These are phyloP conservation scores for Rhodotorula sp. DNA, from an alignment of 1,284 basidiomycete species.

Conservation along the genomic window DNA sequence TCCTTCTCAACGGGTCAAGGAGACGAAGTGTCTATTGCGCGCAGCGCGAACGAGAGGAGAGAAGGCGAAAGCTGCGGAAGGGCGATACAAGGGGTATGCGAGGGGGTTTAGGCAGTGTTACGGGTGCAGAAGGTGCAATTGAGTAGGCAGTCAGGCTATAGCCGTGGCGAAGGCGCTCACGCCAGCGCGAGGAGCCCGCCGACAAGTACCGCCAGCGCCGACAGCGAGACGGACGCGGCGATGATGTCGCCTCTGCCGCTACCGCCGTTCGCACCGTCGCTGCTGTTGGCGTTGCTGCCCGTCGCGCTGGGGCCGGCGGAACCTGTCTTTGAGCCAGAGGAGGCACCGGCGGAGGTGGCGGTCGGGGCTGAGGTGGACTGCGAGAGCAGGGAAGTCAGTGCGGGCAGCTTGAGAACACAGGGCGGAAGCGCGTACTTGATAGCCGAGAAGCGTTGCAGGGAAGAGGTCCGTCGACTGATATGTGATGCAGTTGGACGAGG, in stretches of 20 bases:
- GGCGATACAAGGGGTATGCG: too few relatives aligned
- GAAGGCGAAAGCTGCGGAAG: too few relatives aligned
- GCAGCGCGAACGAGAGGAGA: too few relatives aligned
- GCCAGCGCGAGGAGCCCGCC: constrained; percentile 10
- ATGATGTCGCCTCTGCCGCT: not conserved
- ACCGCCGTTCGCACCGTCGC: not conserved
- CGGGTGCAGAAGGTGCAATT: too few relatives aligned
- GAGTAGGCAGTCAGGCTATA: too few relatives aligned
- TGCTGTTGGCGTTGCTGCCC: not conserved
- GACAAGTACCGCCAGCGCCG: not conserved
- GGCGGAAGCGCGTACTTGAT: constrained; percentile 8
- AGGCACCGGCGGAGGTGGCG: not conserved
- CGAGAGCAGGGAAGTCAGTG: too few relatives aligned
- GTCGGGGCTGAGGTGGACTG: constrained; percentile 7
- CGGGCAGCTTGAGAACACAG: not conserved
- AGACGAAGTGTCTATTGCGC: too few relatives aligned
- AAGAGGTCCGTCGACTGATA: constrained; percentile 62
- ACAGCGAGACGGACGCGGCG: constrained; percentile 3
- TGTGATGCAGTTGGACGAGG: constrained; percentile 65
- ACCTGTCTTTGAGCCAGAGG: not conserved
- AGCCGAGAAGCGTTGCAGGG: constrained; percentile 44
- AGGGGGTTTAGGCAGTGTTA: too few relatives aligned
- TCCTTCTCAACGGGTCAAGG: too few relatives aligned
- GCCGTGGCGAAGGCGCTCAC: not conserved
- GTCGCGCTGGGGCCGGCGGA: not conserved